Evolutionary conservation across 2,329 filamentous ascomycete genomes (phyloP), one percentile per base, ranked within the genome.

Genomic region (Colletotrichum musicola): DNA sequence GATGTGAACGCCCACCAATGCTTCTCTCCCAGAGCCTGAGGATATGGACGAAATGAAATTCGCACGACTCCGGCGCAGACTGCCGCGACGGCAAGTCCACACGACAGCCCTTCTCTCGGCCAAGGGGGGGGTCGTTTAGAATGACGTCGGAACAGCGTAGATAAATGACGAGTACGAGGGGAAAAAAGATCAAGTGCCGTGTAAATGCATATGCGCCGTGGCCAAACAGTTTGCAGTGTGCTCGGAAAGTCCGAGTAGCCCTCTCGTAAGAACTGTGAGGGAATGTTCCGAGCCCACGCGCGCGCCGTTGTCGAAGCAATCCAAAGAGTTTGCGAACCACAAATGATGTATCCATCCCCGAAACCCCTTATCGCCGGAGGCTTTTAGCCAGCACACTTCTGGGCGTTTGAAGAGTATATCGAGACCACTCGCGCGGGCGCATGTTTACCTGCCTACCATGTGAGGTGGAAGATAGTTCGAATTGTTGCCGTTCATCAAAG

Each of bases 381-480:
- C 22, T 51, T 35, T 38, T 61, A 22, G 62, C 35, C 50, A 60
- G 13, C 22, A 42, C 50, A 42, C 40, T 22, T 44, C 18, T 47
- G n/a, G 18, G 16, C 44, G 44, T n/a, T 20, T 42, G 40, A 10
- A 6, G 44, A 47, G 44, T 47, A n/a, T 16, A 16, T 7, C 44
- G 44, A 9, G 18, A 20, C 44, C 9, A 18, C 3, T 47, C 44
- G 40, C 40, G 9, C 30, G 30, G 30, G 30, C 30, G 30, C 18
- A 38, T 12, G 30, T 22, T 70, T 73, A 79, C 55, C 76, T 72
- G 10, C 78, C 77, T 73, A 79, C 76, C 78, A 79, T 79, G 58
- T 80, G 76, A 4, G 77, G 73, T 22, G 76, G 74, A 27, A 77
- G 70, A 50, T 75, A 77, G 49, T 66, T 73, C n/a, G 73, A 68